phyloP scores from a whole-genome alignment of 768 basidiomycete species.

The Hydnum rufescens region DNA sequence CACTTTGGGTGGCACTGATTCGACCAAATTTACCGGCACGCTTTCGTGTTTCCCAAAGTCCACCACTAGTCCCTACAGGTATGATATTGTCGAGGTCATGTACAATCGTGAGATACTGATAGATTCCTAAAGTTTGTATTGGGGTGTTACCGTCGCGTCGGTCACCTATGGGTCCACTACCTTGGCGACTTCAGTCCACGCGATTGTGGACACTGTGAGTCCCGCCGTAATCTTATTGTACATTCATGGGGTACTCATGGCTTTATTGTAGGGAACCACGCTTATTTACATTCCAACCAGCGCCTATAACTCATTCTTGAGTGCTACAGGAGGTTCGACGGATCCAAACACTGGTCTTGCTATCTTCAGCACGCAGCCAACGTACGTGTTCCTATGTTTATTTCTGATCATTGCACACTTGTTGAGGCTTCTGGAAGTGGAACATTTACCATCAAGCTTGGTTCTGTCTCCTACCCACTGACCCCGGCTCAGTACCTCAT shows the following conservation, averaged over 20 bases:
- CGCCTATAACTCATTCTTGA: neutral
- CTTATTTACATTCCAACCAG: neutral
- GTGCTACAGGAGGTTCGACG: neutral
- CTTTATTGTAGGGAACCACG: neutral
- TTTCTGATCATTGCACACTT: no score
- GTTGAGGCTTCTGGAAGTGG: neutral
- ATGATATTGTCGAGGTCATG: no score
- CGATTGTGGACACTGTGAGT: neutral
- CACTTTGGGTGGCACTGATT: neutral
- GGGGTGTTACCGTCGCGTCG: neutral
- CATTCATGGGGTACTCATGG: neutral
- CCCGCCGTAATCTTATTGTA: neutral
- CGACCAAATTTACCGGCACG: neutral
- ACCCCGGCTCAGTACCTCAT: neutral
- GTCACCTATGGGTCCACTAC: neutral
- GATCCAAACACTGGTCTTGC: neutral
- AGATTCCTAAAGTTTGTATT: neutral
- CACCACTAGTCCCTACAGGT: neutral
- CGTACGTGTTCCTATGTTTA: neutral
- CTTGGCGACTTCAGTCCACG: neutral
- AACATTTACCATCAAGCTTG: neutral
- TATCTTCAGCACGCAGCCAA: neutral
- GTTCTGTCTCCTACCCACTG: neutral
- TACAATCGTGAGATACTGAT: neutral
- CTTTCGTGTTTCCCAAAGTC: neutral